Evolutionary conservation across 1,284 basidiomycete species (phyloP).

Genomic region (Ceratorhiza oryzae-sativae): DNA sequence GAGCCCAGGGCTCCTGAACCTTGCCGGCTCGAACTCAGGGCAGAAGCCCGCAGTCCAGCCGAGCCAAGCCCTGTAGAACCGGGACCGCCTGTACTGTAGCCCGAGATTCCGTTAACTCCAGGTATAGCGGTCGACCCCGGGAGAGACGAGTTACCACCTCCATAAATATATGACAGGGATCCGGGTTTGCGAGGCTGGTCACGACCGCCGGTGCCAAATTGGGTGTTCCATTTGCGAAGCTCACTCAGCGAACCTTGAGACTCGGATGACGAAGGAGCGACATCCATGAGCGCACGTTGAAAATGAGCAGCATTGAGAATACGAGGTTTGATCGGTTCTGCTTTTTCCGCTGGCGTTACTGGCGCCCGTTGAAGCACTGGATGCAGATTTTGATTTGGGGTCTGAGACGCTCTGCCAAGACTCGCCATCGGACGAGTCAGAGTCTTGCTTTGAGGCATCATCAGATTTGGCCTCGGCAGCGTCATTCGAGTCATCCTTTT

Average conservation of each 20-base stretch:
- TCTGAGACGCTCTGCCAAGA: background rate
- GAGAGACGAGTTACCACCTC: background rate
- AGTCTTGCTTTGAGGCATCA: background rate
- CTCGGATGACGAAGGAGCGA: constrained; percentile 85
- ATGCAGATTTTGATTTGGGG: background rate
- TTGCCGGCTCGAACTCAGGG: no score
- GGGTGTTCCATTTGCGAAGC: constrained; percentile 88
- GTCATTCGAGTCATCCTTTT: constrained; percentile 1
- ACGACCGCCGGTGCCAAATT: constrained; percentile 72
- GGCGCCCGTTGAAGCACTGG: background rate
- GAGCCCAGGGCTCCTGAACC: no score
- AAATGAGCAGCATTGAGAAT: constrained; percentile 72
- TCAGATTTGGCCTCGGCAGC: background rate
- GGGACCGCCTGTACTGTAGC: background rate
- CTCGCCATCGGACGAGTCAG: background rate
- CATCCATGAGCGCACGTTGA: constrained; percentile 80
- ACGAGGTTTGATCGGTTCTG: constrained; percentile 48
- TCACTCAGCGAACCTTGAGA: constrained; percentile 78
- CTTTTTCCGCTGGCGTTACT: constrained; percentile 43
- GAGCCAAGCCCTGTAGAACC: no score
- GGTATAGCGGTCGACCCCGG: background rate
- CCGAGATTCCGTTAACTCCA: background rate
- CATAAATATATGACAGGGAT: background rate
- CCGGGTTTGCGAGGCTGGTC: background rate
- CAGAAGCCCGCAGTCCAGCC: no score